These are phyloP conservation scores for Pluteus cervinus DNA, from an alignment of 768 basidiomycete genomes.

Conservation along the genomic window DNA sequence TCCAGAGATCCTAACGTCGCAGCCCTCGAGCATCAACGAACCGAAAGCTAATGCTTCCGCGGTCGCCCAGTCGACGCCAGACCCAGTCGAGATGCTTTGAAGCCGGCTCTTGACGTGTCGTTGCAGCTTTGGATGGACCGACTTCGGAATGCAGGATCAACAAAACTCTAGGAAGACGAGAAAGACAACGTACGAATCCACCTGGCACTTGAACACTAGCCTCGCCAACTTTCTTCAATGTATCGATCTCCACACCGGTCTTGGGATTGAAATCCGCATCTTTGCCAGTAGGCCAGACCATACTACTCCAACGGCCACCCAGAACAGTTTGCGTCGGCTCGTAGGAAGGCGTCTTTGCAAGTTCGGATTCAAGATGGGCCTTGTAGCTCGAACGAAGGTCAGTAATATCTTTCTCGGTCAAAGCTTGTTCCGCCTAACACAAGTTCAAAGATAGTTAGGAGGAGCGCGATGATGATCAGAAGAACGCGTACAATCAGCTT, in stretches of 20 bases:
- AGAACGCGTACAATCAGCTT: conserved; percentile 55
- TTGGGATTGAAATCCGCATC: conserved; percentile 49
- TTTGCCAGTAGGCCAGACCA: conserved; percentile 56
- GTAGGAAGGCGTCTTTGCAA: conserved; percentile 43
- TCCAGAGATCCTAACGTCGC: conserved; percentile 83
- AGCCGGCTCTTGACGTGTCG: conserved; percentile 76
- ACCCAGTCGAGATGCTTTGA: conserved; percentile 58
- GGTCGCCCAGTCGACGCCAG: conserved; percentile 84
- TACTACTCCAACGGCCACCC: conserved; percentile 60
- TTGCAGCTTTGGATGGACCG: conserved; percentile 72
- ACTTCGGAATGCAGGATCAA: conserved; percentile 33
- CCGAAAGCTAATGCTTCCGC: conserved; percentile 91
- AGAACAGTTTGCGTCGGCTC: conserved; percentile 49
- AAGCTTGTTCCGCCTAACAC: conserved; percentile 32
- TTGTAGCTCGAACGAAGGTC: conserved; percentile 54
- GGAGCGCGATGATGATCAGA: neutral
- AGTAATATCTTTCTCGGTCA: conserved; percentile 45
- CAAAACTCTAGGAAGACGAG: conserved; percentile 7
- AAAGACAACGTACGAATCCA: conserved; percentile 51
- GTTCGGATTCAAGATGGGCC: conserved; percentile 54
- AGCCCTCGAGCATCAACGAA: conserved; percentile 75
- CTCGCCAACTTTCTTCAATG: conserved; percentile 53
- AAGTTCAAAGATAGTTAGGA: neutral
- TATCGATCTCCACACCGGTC: conserved; percentile 57
- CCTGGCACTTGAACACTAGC: conserved; percentile 59